These are phyloP conservation scores for Penicillium sp. DNA, from an alignment of 2,329 filamentous ascomycete genomes.

Conservation along the genomic window DNA sequence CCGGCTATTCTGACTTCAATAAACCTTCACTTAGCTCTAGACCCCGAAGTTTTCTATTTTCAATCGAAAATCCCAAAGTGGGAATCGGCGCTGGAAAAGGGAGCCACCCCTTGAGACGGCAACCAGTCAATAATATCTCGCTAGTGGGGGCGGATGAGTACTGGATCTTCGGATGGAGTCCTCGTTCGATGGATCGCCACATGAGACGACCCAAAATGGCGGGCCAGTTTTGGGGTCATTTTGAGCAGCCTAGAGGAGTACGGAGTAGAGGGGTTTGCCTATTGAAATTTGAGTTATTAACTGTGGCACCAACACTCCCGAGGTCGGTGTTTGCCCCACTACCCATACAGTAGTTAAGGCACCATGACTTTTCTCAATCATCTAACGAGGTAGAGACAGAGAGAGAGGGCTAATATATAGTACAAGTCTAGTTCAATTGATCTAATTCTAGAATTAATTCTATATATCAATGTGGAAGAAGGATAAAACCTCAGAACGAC, in stretches of 20 bases:
- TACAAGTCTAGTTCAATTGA: too few species aligned
- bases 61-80: background rate
- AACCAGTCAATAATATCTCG: conserved; percentile 1
- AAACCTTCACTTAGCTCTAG: background rate
- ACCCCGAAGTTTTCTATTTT: background rate
- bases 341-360: too few species aligned
- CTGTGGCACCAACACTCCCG: background rate
- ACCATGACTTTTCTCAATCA: too few species aligned
- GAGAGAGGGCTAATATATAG: too few species aligned
- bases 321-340: too few species aligned
- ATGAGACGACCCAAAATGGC: background rate
- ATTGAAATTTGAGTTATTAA: background rate
- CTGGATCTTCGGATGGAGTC: conserved; percentile 11
- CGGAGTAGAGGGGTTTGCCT: background rate
- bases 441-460: too few species aligned
- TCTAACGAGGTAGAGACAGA: too few species aligned
- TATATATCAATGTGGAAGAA: too few species aligned
- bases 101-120: conserved; percentile 1
- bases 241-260: background rate
- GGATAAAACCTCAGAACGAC: too few species aligned
- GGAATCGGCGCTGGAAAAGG: background rate
- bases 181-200: conserved; percentile 13
- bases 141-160: conserved; percentile 7
- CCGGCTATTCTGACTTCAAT: conserved; percentile 4
- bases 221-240: background rate